A percentile compares a stretch with the other conserved stretches of the same genome.
phyloP scores from a whole-genome alignment of 2,329 filamentous ascomycete genomes.

The Daldinia sp. region DNA sequence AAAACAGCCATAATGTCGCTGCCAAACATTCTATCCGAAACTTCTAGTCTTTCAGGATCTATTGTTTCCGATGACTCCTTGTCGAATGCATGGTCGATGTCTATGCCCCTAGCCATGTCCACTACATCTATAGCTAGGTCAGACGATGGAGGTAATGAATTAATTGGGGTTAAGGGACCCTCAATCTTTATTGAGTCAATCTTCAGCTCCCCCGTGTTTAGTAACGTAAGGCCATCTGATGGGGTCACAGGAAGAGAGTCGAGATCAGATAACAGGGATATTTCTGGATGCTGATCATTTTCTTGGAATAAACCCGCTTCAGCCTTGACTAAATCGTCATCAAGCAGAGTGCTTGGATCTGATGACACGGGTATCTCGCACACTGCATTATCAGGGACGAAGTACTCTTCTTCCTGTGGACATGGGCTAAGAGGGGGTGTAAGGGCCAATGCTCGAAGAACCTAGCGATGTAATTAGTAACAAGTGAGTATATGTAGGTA shows the following conservation, averaged over 20 bases:
- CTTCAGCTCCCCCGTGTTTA: constrained; percentile 15
- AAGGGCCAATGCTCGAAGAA: constrained; percentile 28
- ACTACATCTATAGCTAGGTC: constrained; percentile 16
- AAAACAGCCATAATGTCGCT: constrained; percentile 30
- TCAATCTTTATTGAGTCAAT: constrained; percentile 40
- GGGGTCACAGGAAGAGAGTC: constrained; percentile 14
- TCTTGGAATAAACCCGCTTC: constrained; percentile 33
- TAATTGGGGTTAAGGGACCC: constrained; percentile 39
- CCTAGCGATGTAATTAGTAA: constrained; percentile 28
- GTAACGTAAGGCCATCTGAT: constrained; percentile 15
- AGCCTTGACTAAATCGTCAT: constrained; percentile 40
- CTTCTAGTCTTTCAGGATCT: neutral
- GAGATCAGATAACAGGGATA: neutral
- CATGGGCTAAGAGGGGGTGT: constrained; percentile 44
- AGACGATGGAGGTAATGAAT: constrained; percentile 12
- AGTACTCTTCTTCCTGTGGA: constrained; percentile 27
- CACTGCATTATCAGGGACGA: constrained; percentile 37
- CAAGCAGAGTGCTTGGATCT: constrained; percentile 41
- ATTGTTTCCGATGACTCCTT: neutral
- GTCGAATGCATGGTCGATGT: constrained; percentile 31
- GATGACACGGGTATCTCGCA: constrained; percentile 42
- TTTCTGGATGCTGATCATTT: constrained; percentile 16
- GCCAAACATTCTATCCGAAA: constrained; percentile 18
- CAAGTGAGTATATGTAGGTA: neutral
- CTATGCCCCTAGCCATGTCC: constrained; percentile 24